Evolutionary conservation across 177 flowering plant species (phyloP), one percentile per base, ranked within the genome.

Genomic region (Vitis hybrid): DNA sequence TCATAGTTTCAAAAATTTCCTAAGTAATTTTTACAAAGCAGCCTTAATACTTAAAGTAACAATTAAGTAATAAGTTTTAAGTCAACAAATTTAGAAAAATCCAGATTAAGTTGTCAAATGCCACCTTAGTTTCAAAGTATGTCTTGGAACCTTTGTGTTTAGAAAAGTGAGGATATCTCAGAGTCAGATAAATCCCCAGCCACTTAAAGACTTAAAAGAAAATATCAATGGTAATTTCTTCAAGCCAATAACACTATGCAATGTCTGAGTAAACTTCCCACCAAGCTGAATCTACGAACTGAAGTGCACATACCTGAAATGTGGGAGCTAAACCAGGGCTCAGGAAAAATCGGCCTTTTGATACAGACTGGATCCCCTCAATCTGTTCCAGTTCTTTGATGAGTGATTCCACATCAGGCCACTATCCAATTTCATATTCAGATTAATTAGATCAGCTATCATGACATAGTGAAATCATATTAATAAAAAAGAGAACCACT

Each of bases 311-410:
- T 76, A 90, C 99, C 98, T 91, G 97, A 78, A 95, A 95, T 2
- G 97, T 87, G 68, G 98, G 96, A 74, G 96, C 96, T 71, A 95
- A 82, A 66, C 97, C 97, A 52, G 99, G 99, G 79, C 98, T 95
- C 78, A 89, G 68, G 83, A 88, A 91, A 78, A 89, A 93, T 14
- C 96, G 86, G 64, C 99, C 99, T 84, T 89, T 93, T 19, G 93
- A 83, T 48, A 93, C 97, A 51, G 85, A 77, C 51, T 86, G 80
- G 61, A 93, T 79, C 7, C 97, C 93, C 55, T 88, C 80, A 57
- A 86, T 85, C 66, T 80, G 79, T 79, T 87, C 75, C 77, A 95
- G 67, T 74, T 93, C 98, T 79, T 85, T 83, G 56, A 95, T 78
- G 56, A 95, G 97, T 10, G 91, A 83, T 67, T 95, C 94, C 67